Evolutionary conservation across 371 early-diverging fungal genomes (phyloP).

Genomic region (Mucor irregularis): DNA sequence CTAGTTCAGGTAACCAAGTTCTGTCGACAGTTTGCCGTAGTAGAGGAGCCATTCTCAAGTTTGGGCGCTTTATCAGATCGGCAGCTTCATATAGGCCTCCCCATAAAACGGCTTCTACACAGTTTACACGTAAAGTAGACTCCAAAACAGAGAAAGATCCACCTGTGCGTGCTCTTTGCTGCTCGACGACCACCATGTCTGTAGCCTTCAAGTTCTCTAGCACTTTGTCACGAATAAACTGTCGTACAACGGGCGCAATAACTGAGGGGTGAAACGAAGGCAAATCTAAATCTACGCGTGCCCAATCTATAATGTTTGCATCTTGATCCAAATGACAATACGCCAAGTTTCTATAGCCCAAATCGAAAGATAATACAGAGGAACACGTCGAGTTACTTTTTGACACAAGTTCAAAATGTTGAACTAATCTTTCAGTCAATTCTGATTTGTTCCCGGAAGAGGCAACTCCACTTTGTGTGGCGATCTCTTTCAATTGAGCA

Average conservation of each 20-base stretch:
- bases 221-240: conserved; percentile 19
- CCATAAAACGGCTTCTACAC: conserved; percentile 61
- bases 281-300: conserved; percentile 41
- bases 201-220: neutral
- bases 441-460: conserved; percentile 20
- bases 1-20: conserved; percentile 19
- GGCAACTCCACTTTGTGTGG: conserved; percentile 17
- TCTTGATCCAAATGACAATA: conserved; percentile 51
- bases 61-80: neutral
- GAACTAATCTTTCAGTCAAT: conserved; percentile 15
- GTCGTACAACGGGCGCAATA: conserved; percentile 27
- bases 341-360: conserved; percentile 73
- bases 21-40: conserved; percentile 24
- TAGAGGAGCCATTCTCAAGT: conserved; percentile 16
- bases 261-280: conserved; percentile 35
- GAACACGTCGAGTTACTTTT: neutral
- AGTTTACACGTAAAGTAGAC: conserved; percentile 46
- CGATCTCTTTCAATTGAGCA: conserved; percentile 16
- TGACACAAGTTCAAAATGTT: neutral
- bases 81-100: conserved; percentile 23
- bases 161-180: conserved; percentile 47
- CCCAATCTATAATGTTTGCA: conserved; percentile 42
- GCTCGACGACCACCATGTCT: conserved; percentile 46
- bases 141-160: conserved; percentile 46
- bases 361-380: conserved; percentile 69